Percentiles rank a stretch among this genome's conserved stretches.
Evolutionary conservation across 768 basidiomycete genomes (phyloP).

Genomic region (Saitozyma sp.): DNA sequence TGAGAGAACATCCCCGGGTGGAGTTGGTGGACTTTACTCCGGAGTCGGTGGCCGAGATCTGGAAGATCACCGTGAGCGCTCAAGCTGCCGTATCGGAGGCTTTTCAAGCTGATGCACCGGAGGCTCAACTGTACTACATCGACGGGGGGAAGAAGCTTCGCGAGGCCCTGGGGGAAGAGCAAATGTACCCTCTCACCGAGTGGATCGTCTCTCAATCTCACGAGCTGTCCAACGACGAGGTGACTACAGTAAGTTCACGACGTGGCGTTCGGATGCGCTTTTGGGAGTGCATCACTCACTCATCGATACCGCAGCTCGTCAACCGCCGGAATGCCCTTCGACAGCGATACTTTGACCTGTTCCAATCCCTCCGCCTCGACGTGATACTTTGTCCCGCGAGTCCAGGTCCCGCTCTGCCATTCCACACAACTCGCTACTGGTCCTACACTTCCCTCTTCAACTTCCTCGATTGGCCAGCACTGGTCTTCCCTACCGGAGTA

Average conservation of each 20-base stretch:
- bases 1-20: conserved; percentile 1
- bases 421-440: conserved; percentile 32
- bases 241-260: background rate
- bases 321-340: conserved; percentile 16
- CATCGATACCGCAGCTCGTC: conserved; percentile 10
- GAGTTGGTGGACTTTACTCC: conserved; percentile 11
- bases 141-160: conserved; percentile 17
- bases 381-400: conserved; percentile 26
- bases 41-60: background rate
- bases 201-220: conserved; percentile 17
- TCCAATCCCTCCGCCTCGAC: conserved; percentile 17
- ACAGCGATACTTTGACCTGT: conserved; percentile 5
- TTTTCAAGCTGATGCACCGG: background rate
- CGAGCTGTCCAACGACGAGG: conserved; percentile 3
- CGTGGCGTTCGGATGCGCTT: background rate
- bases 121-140: conserved; percentile 16
- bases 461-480: conserved; percentile 37
- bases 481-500: conserved; percentile 35
- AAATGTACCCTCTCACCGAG: conserved; percentile 27
- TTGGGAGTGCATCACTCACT: conserved; percentile 1
- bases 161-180: conserved; percentile 13
- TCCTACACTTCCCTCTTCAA: conserved; percentile 39
- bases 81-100: too few species aligned
- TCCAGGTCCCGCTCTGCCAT: conserved; percentile 19
- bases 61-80: conserved; percentile 13